Percentiles rank a stretch among this genome's conserved stretches.
These are phyloP conservation scores for Mucor piriformis DNA, from an alignment of 371 early-diverging fungal species.

Conservation along the genomic window DNA sequence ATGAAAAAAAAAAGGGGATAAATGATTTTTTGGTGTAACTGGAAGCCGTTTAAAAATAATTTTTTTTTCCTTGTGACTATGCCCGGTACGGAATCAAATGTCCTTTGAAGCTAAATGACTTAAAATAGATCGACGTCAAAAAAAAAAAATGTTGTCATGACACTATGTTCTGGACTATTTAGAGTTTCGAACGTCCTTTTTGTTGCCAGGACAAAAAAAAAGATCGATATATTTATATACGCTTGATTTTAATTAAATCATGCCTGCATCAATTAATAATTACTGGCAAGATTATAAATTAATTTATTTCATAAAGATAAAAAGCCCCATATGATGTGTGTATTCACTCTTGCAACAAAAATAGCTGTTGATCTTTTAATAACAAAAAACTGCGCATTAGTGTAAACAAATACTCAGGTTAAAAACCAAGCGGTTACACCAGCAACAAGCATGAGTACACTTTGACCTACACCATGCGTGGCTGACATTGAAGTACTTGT, in stretches of 20 bases:
- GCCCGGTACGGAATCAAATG: too few relatives aligned
- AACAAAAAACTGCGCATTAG: neutral
- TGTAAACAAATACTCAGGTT: neutral
- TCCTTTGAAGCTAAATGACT: too few relatives aligned
- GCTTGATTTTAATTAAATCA: neutral
- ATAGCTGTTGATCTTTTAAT: neutral
- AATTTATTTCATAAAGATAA: neutral
- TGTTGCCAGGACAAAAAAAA: neutral
- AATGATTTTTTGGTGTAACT: neutral
- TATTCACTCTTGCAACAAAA: neutral
- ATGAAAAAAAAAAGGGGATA: constrained; percentile 11
- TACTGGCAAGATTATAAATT: neutral
- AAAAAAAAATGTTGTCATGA: neutral
- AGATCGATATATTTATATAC: neutral
- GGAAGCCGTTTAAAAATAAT: neutral
- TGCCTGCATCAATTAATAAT: constrained; percentile 2
- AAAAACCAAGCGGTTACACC: constrained; percentile 10
- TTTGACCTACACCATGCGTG: neutral
- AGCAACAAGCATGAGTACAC: neutral
- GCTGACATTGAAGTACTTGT: neutral
- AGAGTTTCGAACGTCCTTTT: neutral
- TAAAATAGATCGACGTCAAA: neutral
- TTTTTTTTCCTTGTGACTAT: neutral
- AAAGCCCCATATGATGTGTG: too few relatives aligned
- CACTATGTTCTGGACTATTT: too few relatives aligned